A percentile compares a stretch with the other conserved stretches of the same genome.
These are phyloP conservation scores for Globisporangium echinulatum DNA, from an alignment of 352 stramenopile genomes.

Conservation along the genomic window DNA sequence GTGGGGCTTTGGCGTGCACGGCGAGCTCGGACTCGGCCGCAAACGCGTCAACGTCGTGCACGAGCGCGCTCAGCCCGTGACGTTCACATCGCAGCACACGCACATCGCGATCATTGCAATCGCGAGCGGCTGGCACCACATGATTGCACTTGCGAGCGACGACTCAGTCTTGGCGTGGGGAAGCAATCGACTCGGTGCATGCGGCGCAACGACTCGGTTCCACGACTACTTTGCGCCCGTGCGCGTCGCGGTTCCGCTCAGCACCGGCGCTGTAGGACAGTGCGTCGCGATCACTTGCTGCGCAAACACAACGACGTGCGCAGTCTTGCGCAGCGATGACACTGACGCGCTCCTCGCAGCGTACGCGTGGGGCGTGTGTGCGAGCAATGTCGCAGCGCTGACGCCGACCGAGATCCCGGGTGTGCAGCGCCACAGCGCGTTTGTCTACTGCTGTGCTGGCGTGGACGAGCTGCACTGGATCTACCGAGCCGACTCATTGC, in stretches of 20 bases:
- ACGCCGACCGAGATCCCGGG: conserved; percentile 7
- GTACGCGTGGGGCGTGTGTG: conserved; percentile 22
- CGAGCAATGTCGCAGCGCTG: neutral
- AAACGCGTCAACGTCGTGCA: conserved; percentile 8
- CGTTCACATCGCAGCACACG: conserved; percentile 17
- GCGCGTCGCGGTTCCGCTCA: conserved; percentile 17
- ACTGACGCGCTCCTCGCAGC: conserved; percentile 7
- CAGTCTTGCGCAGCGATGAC: neutral
- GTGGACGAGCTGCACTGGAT: conserved; percentile 6
- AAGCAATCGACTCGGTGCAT: conserved; percentile 28
- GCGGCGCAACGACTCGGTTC: conserved; percentile 38
- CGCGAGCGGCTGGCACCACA: conserved; percentile 32
- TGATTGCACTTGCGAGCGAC: conserved; percentile 18
- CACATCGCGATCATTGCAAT: conserved; percentile 16
- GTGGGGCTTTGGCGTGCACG: conserved; percentile 24
- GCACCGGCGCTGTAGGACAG: neutral
- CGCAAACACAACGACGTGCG: conserved; percentile 10
- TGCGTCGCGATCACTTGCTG: conserved; percentile 13
- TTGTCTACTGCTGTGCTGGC: conserved; percentile 5
- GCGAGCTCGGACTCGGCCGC: conserved; percentile 31
- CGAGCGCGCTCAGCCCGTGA: conserved; percentile 14
- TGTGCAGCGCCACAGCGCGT: neutral
- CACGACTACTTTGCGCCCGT: conserved; percentile 35
- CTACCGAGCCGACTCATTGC: neutral
- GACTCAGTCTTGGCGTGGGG: conserved; percentile 28